These are phyloP conservation scores for Secale cereale DNA, from an alignment of 176 grass and related monocot genomes.

Conservation along the genomic window DNA sequence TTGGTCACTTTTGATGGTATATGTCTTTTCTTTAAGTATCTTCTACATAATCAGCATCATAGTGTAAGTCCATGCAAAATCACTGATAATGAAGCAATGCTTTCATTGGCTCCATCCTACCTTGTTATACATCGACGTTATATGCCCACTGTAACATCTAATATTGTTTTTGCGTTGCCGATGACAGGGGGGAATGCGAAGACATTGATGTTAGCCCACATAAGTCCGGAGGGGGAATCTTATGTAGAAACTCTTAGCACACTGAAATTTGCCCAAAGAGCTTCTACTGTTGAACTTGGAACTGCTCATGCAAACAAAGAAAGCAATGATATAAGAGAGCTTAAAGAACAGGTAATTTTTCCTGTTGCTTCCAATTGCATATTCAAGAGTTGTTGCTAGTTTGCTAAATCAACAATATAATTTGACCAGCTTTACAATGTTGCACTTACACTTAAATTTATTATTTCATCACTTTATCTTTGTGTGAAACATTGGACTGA, in stretches of 20 bases:
- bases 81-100: neutral
- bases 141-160: conserved; percentile 5
- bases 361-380: neutral
- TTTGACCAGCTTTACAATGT: neutral
- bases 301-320: conserved; percentile 72
- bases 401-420: neutral
- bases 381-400: neutral
- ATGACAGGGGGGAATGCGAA: conserved; percentile 73
- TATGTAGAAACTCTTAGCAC: conserved; percentile 79
- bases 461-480: conserved; percentile 15
- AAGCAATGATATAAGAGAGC: conserved; percentile 76
- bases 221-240: conserved; percentile 69
- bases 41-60: conserved; percentile 10
- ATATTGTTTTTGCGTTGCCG: conserved; percentile 19
- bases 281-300: conserved; percentile 81
- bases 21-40: conserved; percentile 4
- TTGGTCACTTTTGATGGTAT: conserved; percentile 16
- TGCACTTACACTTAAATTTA: conserved; percentile 10
- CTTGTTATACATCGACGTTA: neutral
- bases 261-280: conserved; percentile 90
- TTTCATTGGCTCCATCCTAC: neutral
- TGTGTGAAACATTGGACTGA: neutral
- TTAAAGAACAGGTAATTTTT: conserved; percentile 79
- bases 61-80: conserved; percentile 14
- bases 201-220: conserved; percentile 78